Conservation (phyloP, 257 asterid species). For the Fraxinus cuspidata region DNA sequence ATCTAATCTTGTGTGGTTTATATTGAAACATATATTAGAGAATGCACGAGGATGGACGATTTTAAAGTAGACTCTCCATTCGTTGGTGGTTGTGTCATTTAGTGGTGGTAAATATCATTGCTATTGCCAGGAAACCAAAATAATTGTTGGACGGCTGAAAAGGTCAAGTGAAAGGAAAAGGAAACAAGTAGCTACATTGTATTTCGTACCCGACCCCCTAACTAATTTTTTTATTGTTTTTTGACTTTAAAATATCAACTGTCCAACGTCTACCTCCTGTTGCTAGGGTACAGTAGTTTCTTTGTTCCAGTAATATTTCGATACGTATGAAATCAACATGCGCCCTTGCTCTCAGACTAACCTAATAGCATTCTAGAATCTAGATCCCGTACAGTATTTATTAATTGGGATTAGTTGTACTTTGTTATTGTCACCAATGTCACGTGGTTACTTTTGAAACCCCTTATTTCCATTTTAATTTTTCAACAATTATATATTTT, state of each 20-base stretch:
- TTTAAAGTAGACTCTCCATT: too few species aligned
- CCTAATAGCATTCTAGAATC: constrained; percentile 5
- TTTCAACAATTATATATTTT: too few species aligned
- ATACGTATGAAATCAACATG: constrained; percentile 15
- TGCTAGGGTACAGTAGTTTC: constrained; percentile 15
- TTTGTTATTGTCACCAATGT: not conserved
- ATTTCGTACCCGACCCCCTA: not conserved
- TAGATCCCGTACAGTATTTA: not conserved
- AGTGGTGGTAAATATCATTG: too few species aligned
- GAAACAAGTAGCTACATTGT: not conserved
- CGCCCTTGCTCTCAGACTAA: constrained; percentile 9
- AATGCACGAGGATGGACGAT: too few species aligned
- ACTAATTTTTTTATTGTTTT: constrained; percentile 10
- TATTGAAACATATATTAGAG: too few species aligned
- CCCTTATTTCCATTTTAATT: too few species aligned
- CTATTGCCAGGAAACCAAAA: too few species aligned
- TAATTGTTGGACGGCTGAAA: too few species aligned
- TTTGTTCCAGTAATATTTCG: not conserved
- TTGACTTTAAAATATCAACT: constrained; percentile 10
- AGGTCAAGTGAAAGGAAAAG: too few species aligned
- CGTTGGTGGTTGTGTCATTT: too few species aligned
- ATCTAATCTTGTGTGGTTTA: too few species aligned
- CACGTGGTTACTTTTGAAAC: too few species aligned
- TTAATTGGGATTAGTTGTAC: not conserved
- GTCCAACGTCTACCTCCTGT: not conserved